phyloP scores from a whole-genome alignment of 208 protist genomes.

The Lotmaria passim region DNA sequence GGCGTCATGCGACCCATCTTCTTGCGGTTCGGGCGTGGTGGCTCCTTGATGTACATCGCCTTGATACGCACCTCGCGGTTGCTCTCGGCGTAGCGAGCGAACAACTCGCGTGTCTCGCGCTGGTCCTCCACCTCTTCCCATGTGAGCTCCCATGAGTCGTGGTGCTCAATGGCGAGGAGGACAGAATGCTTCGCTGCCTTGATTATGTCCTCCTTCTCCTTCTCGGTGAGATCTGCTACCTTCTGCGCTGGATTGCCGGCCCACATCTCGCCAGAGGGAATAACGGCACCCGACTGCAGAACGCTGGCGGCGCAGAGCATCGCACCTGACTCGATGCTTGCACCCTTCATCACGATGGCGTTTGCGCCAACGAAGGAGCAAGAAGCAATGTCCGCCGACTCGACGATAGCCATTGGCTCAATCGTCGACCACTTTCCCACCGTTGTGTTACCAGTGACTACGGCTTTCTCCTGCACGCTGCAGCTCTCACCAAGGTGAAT shows the following conservation, averaged over 20 bases:
- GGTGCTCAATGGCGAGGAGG: constrained; percentile 86
- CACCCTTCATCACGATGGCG: constrained; percentile 86
- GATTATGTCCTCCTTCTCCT: constrained; percentile 87
- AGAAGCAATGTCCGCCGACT: constrained; percentile 84
- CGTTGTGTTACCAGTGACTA: constrained; percentile 84
- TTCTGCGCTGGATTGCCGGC: constrained; percentile 91
- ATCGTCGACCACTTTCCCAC: constrained; percentile 90
- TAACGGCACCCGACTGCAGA: constrained; percentile 80
- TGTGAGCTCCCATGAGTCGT: constrained; percentile 89
- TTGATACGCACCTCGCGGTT: constrained; percentile 80
- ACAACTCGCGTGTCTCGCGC: constrained; percentile 73
- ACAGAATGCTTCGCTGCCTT: constrained; percentile 92
- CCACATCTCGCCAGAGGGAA: constrained; percentile 94
- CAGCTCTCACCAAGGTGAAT: constrained; percentile 90
- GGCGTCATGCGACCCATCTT: constrained; percentile 75
- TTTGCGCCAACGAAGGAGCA: constrained; percentile 90
- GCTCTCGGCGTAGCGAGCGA: constrained; percentile 65
- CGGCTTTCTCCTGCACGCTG: constrained; percentile 91
- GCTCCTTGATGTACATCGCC: constrained; percentile 92
- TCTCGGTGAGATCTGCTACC: constrained; percentile 83
- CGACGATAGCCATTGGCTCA: constrained; percentile 91
- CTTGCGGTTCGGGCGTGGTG: constrained; percentile 81
- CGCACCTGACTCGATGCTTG: constrained; percentile 82
- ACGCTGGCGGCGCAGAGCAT: constrained; percentile 91
- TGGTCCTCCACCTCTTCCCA: constrained; percentile 90